These are phyloP conservation scores for Sodiomyces alkalinus DNA, from an alignment of 2,329 filamentous ascomycete genomes.

Conservation along the genomic window DNA sequence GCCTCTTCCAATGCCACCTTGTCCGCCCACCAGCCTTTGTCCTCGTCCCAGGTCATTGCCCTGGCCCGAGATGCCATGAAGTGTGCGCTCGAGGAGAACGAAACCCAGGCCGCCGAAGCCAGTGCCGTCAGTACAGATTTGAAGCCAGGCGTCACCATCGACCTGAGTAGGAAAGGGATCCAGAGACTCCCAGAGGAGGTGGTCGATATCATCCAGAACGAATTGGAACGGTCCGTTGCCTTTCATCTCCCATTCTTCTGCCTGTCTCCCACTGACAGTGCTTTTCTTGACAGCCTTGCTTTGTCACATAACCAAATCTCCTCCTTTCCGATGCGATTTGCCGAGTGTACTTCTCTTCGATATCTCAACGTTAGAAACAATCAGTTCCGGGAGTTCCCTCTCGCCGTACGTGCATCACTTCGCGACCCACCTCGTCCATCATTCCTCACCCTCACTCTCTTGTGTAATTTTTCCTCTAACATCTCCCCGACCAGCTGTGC, in stretches of 20 bases:
- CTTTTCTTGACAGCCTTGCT: conserved; percentile 41
- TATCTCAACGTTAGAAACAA: conserved; percentile 74
- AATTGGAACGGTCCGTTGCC: conserved; percentile 52
- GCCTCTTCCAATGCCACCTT: conserved; percentile 30
- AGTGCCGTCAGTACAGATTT: conserved; percentile 43
- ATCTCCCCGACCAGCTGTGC: conserved; percentile 65
- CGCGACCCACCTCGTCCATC: conserved; percentile 3
- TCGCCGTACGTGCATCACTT: conserved; percentile 35
- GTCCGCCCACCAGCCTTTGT: conserved; percentile 35
- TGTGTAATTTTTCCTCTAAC: conserved; percentile 11
- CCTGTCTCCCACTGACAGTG: not conserved
- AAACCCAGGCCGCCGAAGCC: conserved; percentile 44
- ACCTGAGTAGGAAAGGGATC: conserved; percentile 63
- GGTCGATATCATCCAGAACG: conserved; percentile 58
- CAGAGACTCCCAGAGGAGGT: conserved; percentile 57
- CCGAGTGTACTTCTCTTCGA: conserved; percentile 61
- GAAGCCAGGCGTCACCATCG: conserved; percentile 61
- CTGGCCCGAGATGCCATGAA: conserved; percentile 54
- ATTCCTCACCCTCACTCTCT: not conserved
- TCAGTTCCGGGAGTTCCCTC: conserved; percentile 47
- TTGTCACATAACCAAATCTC: conserved; percentile 67
- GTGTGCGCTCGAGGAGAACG: conserved; percentile 49
- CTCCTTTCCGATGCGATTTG: conserved; percentile 53
- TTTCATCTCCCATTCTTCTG: not conserved
- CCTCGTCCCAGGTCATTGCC: conserved; percentile 47